phyloP scores from a whole-genome alignment of 1,284 basidiomycete genomes.

The Ustilago lituana region DNA sequence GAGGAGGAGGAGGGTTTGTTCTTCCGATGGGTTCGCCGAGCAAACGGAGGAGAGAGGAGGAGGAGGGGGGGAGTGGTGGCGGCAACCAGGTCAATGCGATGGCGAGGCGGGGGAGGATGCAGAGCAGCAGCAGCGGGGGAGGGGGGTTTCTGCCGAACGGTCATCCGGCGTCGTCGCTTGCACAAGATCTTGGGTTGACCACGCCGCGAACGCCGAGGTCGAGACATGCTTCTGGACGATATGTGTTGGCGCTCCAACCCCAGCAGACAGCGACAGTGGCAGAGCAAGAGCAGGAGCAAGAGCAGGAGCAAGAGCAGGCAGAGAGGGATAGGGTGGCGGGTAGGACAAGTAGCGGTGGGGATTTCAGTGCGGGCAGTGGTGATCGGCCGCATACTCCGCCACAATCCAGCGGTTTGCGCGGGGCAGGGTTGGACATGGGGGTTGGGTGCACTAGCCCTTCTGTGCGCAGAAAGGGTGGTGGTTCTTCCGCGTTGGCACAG shows the following conservation, averaged over 20 bases:
- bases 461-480: constrained; percentile 4
- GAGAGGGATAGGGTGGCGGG: constrained; percentile 47
- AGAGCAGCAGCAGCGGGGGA: too few relatives aligned
- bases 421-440: constrained; percentile 16
- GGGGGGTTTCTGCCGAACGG: constrained; percentile 50
- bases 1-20: constrained; percentile 12
- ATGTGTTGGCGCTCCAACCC: constrained; percentile 11
- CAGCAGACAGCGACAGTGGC: constrained; percentile 3
- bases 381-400: constrained; percentile 24
- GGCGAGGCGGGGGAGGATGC: constrained; percentile 18
- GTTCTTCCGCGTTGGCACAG: constrained; percentile 6
- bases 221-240: constrained; percentile 31
- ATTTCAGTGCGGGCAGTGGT: constrained; percentile 8
- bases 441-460: constrained; percentile 21
- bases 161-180: constrained; percentile 55
- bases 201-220: constrained; percentile 46
- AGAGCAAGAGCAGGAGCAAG: constrained; percentile 32
- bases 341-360: constrained; percentile 29
- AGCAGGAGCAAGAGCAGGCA: not conserved
- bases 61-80: constrained; percentile 16
- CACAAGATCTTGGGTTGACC: constrained; percentile 50
- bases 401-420: not conserved
- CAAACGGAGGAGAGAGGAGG: constrained; percentile 34
- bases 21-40: constrained; percentile 29
- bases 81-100: too few relatives aligned